phyloP scores from a whole-genome alignment of 305 asterid genomes.

The Andrographis paniculata region DNA sequence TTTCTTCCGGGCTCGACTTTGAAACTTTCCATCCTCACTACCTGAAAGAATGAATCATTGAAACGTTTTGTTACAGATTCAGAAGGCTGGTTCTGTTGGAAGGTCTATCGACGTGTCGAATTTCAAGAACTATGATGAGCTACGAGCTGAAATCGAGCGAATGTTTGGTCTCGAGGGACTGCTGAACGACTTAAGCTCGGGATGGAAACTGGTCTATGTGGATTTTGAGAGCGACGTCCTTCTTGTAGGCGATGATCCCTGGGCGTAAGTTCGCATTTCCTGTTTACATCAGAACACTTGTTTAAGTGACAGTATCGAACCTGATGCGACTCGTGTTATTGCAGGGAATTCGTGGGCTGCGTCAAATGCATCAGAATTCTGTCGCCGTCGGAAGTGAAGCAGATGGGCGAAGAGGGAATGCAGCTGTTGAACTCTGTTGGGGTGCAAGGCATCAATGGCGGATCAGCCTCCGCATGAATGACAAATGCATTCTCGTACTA shows the following conservation, averaged over 20 bases:
- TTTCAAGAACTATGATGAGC: conserved; percentile 58
- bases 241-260: conserved; percentile 92
- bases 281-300: not conserved
- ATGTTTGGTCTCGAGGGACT: conserved; percentile 81
- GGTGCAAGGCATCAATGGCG: conserved; percentile 32
- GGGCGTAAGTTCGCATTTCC: conserved; percentile 55
- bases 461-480: conserved; percentile 15
- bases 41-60: not conserved
- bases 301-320: not conserved
- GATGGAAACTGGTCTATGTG: conserved; percentile 82
- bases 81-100: conserved; percentile 84
- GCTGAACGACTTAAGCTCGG: conserved; percentile 60
- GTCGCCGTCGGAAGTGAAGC: conserved; percentile 74
- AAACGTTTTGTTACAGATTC: conserved; percentile 41
- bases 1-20: not conserved
- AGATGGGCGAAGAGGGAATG: conserved; percentile 91
- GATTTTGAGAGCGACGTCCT: conserved; percentile 77
- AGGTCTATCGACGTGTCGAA: conserved; percentile 79
- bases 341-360: conserved; percentile 75
- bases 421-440: conserved; percentile 56
- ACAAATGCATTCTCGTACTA: not conserved
- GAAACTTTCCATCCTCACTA: not conserved
- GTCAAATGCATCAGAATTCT: conserved; percentile 69
- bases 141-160: conserved; percentile 61
- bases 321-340: not conserved